Evolutionary conservation across 495 filamentous ascomycete genomes (phyloP), one percentile per base, ranked within the genome.

Genomic region (Hyaloscypha bicolor): DNA sequence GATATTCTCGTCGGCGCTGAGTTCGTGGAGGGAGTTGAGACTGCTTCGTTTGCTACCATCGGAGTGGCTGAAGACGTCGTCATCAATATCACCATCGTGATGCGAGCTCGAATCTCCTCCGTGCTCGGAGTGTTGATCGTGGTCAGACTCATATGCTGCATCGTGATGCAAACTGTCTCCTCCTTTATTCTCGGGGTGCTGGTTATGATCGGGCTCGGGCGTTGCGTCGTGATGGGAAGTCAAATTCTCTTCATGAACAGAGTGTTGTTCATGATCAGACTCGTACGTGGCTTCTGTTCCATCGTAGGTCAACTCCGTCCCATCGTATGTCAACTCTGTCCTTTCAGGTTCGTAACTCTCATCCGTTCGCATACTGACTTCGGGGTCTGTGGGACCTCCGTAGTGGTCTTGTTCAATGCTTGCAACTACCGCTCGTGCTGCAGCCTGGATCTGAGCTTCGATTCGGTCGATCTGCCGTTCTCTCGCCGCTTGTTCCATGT

Each of bases 41-140:
- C 67, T 71, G 56, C 70, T 72, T 30, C 83, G 82, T 69, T 77
- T 81, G 1, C 79, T 78, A 60, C 79, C 79, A 71, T 78, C 79
- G 67, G 82, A 79, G 6, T 39, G 39, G 72, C 82, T 86, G 69
- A 86, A 86, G 9, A 86, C 79, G 62, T 85, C 83, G 65, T 84
- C 82, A 14, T 71, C 71, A 33, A 72, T 61, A 33, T 84, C 83
- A n/a, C 73, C 75, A 56, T 79, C 82, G 58, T 83, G 77, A 48
- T 82, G 82, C 1, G 81, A 72, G 51, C 72, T 74, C 1, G 69
- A 68, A 51, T 71, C 69, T 14, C 66, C 72, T 19, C 35, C 62
- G 58, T 68, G 19, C 16, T 59, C 55, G 16, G 33, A 19, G n/a
- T 65, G 51, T 22, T 42, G 25, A 3, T 65, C 52, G 31, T 42